A percentile compares a stretch with the other conserved stretches of the same genome.
Conservation (phyloP, 1,139 yeast species). For the Saccharomyces hybrid region DNA sequence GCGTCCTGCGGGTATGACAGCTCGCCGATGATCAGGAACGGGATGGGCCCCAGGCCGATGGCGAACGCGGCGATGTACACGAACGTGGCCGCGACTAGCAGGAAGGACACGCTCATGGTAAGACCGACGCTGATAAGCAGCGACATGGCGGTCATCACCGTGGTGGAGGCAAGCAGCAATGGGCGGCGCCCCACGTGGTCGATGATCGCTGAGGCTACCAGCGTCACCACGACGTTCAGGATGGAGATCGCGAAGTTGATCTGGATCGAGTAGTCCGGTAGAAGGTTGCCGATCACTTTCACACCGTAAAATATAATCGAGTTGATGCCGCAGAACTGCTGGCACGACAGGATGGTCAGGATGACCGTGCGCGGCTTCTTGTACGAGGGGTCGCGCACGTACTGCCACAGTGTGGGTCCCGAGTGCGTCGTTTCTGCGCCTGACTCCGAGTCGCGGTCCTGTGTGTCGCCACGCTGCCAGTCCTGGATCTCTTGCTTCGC, state of each 20-base stretch:
- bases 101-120: constrained; percentile 38
- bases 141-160: constrained; percentile 63
- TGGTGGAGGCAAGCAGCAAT: constrained; percentile 54
- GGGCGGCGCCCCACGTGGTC: constrained; percentile 75
- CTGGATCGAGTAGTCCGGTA: constrained; percentile 59
- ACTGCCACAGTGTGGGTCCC: constrained; percentile 32
- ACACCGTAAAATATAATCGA: constrained; percentile 90
- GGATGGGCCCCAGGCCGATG: constrained; percentile 88
- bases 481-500: constrained; percentile 30
- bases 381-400: constrained; percentile 46
- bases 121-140: constrained; percentile 63
- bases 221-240: constrained; percentile 66
- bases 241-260: constrained; percentile 70
- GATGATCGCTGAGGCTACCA: constrained; percentile 60
- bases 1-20: constrained; percentile 73
- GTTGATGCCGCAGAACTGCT: constrained; percentile 89
- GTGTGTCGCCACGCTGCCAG: constrained; percentile 21
- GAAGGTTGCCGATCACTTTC: constrained; percentile 55
- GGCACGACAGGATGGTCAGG: constrained; percentile 71
- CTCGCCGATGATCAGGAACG: constrained; percentile 83
- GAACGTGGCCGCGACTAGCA: constrained; percentile 62
- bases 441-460: background rate
- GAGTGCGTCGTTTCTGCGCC: background rate
- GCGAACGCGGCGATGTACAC: constrained; percentile 79
- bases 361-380: constrained; percentile 56